Base-by-base conservation (phyloP, 129 eudicot genomes). In the Pulicaria dysenterica region DNA sequence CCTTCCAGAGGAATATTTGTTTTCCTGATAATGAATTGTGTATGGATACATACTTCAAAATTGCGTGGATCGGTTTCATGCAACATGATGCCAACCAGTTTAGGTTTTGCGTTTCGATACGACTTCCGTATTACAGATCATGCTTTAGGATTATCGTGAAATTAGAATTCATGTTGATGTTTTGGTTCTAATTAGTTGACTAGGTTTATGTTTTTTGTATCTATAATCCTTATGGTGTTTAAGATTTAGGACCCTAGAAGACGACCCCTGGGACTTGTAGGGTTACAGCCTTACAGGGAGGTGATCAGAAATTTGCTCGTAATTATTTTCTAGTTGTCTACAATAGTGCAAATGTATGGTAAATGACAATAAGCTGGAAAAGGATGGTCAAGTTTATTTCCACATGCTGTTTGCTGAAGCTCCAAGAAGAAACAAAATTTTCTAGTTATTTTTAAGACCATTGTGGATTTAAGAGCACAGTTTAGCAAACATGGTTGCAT, bases 211-310 rank as follows among this genome's bases (percentile, higher is more conserved):
- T 66, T 47, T 8, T 24, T 44, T 13, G 43, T 10, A 9, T 10
- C 48, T 31, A 15, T 58, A 39, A 37, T 47, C 5, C 2, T 19
- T n/a, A 43, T 38, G 67, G 4, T 7, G 39, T 47, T 46, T 12
- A 15, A 51, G 31, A 49, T 62, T 49, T 62, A 1, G 4, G 45
- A 73, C 51, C 70, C 53, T 34, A 59, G 48, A 47, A 40, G 42
- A 24, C 24, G 63, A 49, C 5, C 42, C 10, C 31, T 63, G 55
- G 64, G 61, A 40, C 37, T 64, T 74, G 6, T 74, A 75, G 79
- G 72, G 73, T 75, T 75, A 15, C 39, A 34, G 54, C 58, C 54
- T 75, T 75, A 15, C 39, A 34, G 54, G 66, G 64, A 74, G 65
- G 73, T 64, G 79, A 53, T 64, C 57, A 50, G 41, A 47, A n/a